These are phyloP conservation scores for Nepenthes alata DNA, from an alignment of 179 eudicot species.

Conservation along the genomic window DNA sequence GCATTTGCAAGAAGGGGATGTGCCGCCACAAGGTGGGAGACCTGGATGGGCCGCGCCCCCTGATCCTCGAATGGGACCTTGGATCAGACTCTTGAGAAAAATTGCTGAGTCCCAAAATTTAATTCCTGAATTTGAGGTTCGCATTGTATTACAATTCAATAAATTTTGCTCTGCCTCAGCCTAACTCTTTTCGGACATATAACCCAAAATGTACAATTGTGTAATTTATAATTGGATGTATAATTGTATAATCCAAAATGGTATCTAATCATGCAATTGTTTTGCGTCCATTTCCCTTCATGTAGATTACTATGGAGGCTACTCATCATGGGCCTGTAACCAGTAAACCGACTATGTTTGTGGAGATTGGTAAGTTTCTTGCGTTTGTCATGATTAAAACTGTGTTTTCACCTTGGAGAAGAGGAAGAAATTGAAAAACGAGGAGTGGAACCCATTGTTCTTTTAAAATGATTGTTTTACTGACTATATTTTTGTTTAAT, in stretches of 20 bases:
- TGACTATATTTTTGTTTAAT: not conserved
- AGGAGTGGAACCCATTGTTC: no score
- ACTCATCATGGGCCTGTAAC: slow-evolving; percentile 84
- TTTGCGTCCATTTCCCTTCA: slow-evolving; percentile 3
- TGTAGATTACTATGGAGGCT: slow-evolving; percentile 74
- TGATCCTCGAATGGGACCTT: slow-evolving; percentile 65
- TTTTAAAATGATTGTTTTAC: no score
- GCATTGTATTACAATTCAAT: not conserved
- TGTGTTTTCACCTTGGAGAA: no score
- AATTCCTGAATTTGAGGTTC: slow-evolving; percentile 81
- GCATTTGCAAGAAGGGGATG: slow-evolving; percentile 73
- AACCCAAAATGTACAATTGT: not conserved
- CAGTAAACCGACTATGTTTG: slow-evolving; percentile 66
- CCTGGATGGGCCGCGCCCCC: slow-evolving; percentile 93
- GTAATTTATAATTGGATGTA: not conserved
- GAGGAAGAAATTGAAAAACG: no score
- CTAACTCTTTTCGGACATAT: no score
- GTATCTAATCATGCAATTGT: not conserved
- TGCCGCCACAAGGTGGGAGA: slow-evolving; percentile 73
- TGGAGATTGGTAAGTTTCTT: slow-evolving; percentile 52
- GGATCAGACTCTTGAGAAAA: slow-evolving; percentile 60
- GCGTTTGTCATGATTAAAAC: not conserved
- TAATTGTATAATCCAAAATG: not conserved
- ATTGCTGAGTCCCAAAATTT: slow-evolving; percentile 51
- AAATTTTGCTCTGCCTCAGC: no score